Base-by-base conservation (phyloP, 31 red algal genomes). In the Endocladia muricata region DNA sequence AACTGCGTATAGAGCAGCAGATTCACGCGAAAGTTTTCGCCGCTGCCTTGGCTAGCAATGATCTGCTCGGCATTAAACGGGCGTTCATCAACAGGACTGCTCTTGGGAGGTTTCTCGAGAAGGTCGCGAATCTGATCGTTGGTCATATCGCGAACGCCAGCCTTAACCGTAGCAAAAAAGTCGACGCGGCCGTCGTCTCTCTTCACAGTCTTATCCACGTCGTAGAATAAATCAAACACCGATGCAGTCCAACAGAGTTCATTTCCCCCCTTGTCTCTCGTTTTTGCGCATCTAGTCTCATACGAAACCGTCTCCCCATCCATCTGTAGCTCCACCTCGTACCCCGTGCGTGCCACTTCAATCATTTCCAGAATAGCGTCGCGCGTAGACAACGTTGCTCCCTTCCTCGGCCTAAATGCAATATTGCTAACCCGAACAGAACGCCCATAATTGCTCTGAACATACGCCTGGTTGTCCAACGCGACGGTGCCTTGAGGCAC, bases 401-500 rank as follows among this genome's bases (percentile, higher is more conserved):
- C 60, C 25, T 58, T 51, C 6, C 34, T 59, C 8, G 73, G 47
- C 3, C 39, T 54, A 31, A 83, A 73, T 25, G 82, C 76, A 29
- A 85, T 71, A 21, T 28, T 55, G 19, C 59, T 35, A 2, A 71
- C 29, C 66, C 88, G 88, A 15, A 77, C 40, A 21, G 43, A 40
- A 26, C 47, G 63, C 0, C 80, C 81, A 60, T 84, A 92, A 41
- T 72, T 35, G 25, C 44, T 21, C 22, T 80, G 67, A 17, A 92
- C 88, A 41, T 71, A 70, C 17, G 32, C 73, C 23, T 79, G 64
- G 60, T 92, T 83, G 23, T 44, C 35, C 23, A 84, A 49, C 15
- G 88, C 88, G 19, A 55, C 55, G 29, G 79, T 92, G 7, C 79
- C 79, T 21, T 85, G 80, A 51, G 88, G 88, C 0, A 92, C 74